phyloP scores from a whole-genome alignment of 176 grass and related monocot genomes.

The Juncus effusus region DNA sequence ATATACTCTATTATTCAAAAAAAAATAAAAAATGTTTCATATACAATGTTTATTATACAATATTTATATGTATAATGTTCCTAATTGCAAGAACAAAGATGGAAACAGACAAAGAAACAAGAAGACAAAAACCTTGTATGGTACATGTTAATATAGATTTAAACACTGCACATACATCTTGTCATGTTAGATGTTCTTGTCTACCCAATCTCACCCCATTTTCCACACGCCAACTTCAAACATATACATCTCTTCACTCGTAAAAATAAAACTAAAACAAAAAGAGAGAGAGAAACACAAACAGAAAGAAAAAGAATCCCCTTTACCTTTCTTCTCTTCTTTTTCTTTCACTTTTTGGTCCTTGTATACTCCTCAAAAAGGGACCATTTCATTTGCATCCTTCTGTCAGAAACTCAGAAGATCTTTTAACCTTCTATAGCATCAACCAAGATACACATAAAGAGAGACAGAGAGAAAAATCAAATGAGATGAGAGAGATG shows the following conservation, averaged over 20 bases:
- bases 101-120: no score
- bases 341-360: slow-evolving; percentile 28
- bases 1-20: no score
- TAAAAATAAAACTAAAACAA: neutral
- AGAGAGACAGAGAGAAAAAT: neutral
- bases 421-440: slow-evolving; percentile 21
- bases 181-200: slow-evolving; percentile 39
- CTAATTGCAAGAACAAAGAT: no score
- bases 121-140: no score
- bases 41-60: no score
- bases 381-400: slow-evolving; percentile 11
- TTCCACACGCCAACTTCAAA: slow-evolving; percentile 25
- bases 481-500: slow-evolving; percentile 29
- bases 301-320: neutral
- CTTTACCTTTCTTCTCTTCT: slow-evolving; percentile 22
- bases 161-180: slow-evolving; percentile 33
- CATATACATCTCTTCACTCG: neutral
- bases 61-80: no score
- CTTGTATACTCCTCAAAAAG: slow-evolving; percentile 29
- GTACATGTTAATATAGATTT: slow-evolving; percentile 1
- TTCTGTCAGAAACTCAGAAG: slow-evolving; percentile 8
- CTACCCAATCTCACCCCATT: slow-evolving; percentile 25
- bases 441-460: slow-evolving; percentile 16
- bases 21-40: no score
- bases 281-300: neutral